Evolutionary conservation across 2,329 filamentous ascomycete species (phyloP), one percentile per base, ranked within the genome.

Genomic region (Botrytis cinerea): DNA sequence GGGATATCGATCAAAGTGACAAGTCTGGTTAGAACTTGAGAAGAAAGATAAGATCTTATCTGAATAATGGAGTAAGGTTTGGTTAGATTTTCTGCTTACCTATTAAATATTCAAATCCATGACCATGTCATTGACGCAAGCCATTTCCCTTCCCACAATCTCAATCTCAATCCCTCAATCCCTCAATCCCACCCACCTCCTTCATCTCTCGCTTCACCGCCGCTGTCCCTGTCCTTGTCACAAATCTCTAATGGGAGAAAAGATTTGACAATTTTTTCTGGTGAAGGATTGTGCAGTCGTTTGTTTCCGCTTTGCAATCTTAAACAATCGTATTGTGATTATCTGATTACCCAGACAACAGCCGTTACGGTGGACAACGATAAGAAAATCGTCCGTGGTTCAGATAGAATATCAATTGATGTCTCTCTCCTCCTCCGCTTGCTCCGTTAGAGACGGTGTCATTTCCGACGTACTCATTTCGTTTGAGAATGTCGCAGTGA

Each of bases 11-110:
- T 28, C n/a, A 25, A 8, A 62, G 16, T 43, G 38, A 61, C 20
- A 16, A 32, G 43, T 46, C 43, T n/a, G 32, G 43, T 32, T 51
- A 68, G 10, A 28, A 28, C 28, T 28, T 43, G 0, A 43, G 16
- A n/a, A 45, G 25, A 46, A 22, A 64, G 64, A 68, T 68, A 68
- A 68, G 46, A 68, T 68, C 64, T 67, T 67, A 67, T 67, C 64
- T 67, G 3, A 22, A 54, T 40, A 9, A 10, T 12, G 51, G 25
- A 54, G 40, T 40, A 54, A 67, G 32, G 25, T 40, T 67, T 40
- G 43, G 10, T 35, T 28, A 18, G 61, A 28, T 67, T 38, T 67
- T 67, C 46, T 54, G 46, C 25, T 67, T 40, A 40, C 46, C 16
- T 63, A n/a, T 51, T 18, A 51, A 51, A n/a, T 51, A 51, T 51